phyloP scores from a whole-genome alignment of 2,329 filamentous ascomycete species.

The Diaporthe vexans region DNA sequence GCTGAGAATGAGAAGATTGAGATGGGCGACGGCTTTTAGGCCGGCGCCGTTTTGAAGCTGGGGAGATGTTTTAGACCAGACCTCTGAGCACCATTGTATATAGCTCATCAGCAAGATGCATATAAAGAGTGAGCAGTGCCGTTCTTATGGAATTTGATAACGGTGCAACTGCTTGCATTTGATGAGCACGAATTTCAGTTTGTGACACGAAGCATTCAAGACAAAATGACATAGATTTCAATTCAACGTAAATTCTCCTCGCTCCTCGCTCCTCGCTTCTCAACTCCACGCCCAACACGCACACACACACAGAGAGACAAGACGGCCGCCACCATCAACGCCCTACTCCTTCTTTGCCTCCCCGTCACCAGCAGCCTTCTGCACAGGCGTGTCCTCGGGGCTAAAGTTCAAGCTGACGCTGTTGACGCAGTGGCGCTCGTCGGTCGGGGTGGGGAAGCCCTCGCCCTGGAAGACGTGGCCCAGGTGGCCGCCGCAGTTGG shows the following conservation, averaged over 20 bases:
- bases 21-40: not conserved
- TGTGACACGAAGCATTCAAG: not conserved
- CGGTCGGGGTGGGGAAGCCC: slow-evolving; percentile 85
- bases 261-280: not conserved
- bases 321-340: too few species aligned
- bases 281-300: not conserved
- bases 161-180: not conserved
- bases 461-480: slow-evolving; percentile 95
- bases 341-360: slow-evolving; percentile 49
- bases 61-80: not conserved
- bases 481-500: slow-evolving; percentile 92
- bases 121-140: not conserved
- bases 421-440: slow-evolving; percentile 98
- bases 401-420: slow-evolving; percentile 90
- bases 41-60: too few species aligned
- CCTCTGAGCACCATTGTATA: not conserved
- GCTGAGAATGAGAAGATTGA: not conserved
- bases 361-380: slow-evolving; percentile 56
- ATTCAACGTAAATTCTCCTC: not conserved
- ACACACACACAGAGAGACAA: too few species aligned
- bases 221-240: not conserved
- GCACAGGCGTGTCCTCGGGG: slow-evolving; percentile 70
- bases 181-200: not conserved
- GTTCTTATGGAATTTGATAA: not conserved
- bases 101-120: not conserved